Conservation (phyloP, 2,329 filamentous ascomycete genomes). For the Blastomyces silverae region DNA sequence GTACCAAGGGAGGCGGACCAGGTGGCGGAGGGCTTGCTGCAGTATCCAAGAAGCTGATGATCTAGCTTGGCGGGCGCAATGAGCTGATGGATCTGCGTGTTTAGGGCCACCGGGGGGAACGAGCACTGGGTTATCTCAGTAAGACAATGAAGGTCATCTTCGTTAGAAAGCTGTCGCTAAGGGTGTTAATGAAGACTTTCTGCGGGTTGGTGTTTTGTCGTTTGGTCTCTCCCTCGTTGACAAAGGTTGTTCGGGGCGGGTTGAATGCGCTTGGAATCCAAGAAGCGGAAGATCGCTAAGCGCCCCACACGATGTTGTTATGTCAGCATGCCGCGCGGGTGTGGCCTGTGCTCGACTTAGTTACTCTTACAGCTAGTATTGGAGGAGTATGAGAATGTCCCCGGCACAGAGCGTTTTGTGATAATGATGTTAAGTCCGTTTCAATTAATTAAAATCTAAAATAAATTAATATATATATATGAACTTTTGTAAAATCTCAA, state of each 20-base stretch:
- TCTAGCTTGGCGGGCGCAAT: background rate
- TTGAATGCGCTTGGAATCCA: background rate
- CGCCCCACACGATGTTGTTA: too few relatives aligned
- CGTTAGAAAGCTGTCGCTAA: background rate
- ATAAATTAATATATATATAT: too few relatives aligned
- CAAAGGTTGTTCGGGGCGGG: background rate
- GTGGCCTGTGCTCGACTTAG: too few relatives aligned
- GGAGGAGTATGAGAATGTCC: too few relatives aligned
- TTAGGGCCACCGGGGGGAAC: background rate
- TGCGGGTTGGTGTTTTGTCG: background rate
- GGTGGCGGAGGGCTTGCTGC: background rate
- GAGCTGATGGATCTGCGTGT: background rate
- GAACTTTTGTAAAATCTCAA: too few relatives aligned
- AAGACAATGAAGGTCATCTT: conserved; percentile 3
- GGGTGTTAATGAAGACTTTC: background rate
- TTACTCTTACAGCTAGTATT: too few relatives aligned
- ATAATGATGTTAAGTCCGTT: too few relatives aligned
- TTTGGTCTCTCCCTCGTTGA: background rate
- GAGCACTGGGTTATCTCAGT: background rate
- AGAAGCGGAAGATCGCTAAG: background rate
- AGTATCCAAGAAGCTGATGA: background rate
- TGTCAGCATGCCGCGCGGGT: too few relatives aligned
- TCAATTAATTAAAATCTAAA: too few relatives aligned
- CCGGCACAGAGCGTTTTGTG: too few relatives aligned
- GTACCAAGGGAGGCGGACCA: background rate